Evolutionary conservation across 2,329 filamentous ascomycete species (phyloP), one percentile per base, ranked within the genome.

Genomic region (Epichloe amarillans): DNA sequence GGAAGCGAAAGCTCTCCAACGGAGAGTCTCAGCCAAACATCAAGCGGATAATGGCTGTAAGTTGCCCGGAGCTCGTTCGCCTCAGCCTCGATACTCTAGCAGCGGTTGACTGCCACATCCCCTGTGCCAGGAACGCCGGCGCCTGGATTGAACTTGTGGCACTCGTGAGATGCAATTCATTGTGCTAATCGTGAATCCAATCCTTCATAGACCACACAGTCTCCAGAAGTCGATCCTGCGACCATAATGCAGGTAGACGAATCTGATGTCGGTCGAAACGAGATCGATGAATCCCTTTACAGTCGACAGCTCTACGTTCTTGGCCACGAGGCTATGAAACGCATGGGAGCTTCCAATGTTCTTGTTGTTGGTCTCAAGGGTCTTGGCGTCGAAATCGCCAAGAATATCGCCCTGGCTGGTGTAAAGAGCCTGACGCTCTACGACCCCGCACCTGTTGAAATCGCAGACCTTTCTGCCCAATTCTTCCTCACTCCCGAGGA

Each of bases 401-500:
- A 98, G 79, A 98, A 98, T 64, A 88, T 98, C 63, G 93, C 93
- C 53, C 83, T 98, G 60, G 93, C 93, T 60, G 93, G 93, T 66
- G 93, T 98, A 71, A 98, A 98, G 77, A 96, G 90, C 64, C 73
- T 98, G 59, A 93, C 91, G 2, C 79, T 98, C 50, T 88, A 89
- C 73, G 93, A 98, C 65, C 91, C 93, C 45, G 81, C 83, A 46
- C 88, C 88, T 41, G 85, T 87, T 50, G 77, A 83, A 58, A 85
- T 96, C 59, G 78, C 88, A 60, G 93, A 98, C 64, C 82, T 98
- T 36, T 97, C 93, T 40, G 87, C 93, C 42, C 93, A 98, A 69
- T 98, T 98, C 77, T 98, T 98, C 77, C 81, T 98, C 21, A 88
- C 82, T 52, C 77, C 82, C 17, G 80, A 84, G 61, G 93, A 98